Evolutionary conservation across 352 stramenopile genomes (phyloP).

Genomic region (Elongisporangium undulatum): DNA sequence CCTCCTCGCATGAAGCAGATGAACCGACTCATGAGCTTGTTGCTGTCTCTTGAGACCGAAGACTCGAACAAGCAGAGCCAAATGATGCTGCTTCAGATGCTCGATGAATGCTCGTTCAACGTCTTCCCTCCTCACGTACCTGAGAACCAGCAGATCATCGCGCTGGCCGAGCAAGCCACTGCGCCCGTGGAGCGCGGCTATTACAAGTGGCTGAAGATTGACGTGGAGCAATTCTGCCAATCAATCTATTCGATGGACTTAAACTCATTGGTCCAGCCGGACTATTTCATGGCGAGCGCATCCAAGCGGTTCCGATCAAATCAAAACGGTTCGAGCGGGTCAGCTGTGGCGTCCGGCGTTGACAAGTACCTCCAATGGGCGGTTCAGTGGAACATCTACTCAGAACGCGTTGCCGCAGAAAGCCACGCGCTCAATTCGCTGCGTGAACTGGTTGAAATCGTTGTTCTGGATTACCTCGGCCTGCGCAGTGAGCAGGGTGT

Average conservation of each 20-base stretch:
- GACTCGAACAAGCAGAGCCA: slow-evolving; percentile 36
- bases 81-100: slow-evolving; percentile 65
- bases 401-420: slow-evolving; percentile 73
- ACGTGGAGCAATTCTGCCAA: slow-evolving; percentile 69
- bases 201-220: slow-evolving; percentile 82
- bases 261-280: slow-evolving; percentile 27
- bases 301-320: slow-evolving; percentile 66
- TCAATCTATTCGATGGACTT: slow-evolving; percentile 57
- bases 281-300: slow-evolving; percentile 26
- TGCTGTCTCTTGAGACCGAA: slow-evolving; percentile 37
- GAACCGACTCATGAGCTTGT: slow-evolving; percentile 53
- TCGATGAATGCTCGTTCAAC: slow-evolving; percentile 64
- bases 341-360: slow-evolving; percentile 25
- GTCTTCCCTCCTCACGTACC: slow-evolving; percentile 55
- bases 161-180: slow-evolving; percentile 62
- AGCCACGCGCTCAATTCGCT: slow-evolving; percentile 77
- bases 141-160: slow-evolving; percentile 63
- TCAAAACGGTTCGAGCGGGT: slow-evolving; percentile 23
- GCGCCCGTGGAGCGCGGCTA: slow-evolving; percentile 48
- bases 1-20: slow-evolving; percentile 62
- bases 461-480: slow-evolving; percentile 71
- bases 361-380: slow-evolving; percentile 71
- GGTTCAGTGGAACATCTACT: slow-evolving; percentile 84
- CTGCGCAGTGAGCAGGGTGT: slow-evolving; percentile 34
- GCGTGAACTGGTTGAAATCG: slow-evolving; percentile 70